phyloP scores from a whole-genome alignment of 2,329 filamentous ascomycete species.

The Fusarium hostae region DNA sequence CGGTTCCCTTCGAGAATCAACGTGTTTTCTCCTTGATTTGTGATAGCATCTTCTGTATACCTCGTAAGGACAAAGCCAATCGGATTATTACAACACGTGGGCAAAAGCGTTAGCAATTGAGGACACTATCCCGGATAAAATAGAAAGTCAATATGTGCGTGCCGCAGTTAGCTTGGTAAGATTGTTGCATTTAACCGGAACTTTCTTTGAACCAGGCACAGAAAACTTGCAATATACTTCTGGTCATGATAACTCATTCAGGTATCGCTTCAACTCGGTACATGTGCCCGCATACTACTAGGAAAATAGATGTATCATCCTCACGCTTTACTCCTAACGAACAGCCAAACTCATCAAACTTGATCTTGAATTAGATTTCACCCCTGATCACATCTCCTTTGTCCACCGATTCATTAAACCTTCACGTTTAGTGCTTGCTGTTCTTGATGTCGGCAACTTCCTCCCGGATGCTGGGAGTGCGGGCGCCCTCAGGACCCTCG shows the following conservation, averaged over 20 bases:
- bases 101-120: neutral
- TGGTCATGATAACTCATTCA: neutral
- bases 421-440: slow-evolving; percentile 3
- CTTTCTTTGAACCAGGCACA: neutral
- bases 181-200: neutral
- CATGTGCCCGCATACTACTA: neutral
- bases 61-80: neutral
- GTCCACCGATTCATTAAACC: neutral
- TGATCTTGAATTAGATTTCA: neutral
- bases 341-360: neutral
- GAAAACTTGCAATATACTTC: neutral
- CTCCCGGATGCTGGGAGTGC: slow-evolving; percentile 44
- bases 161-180: neutral
- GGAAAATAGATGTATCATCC: neutral
- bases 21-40: neutral
- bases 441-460: slow-evolving; percentile 35
- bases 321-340: neutral
- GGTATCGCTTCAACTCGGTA: neutral
- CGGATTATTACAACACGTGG: neutral
- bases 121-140: neutral
- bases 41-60: neutral
- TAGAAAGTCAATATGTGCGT: neutral
- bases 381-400: neutral
- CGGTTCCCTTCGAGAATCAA: neutral
- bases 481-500: slow-evolving; percentile 48